A percentile compares a stretch with the other conserved stretches of the same genome.
Evolutionary conservation across 176 grass and related monocot genomes (phyloP).

Genomic region (Typha latifolia): DNA sequence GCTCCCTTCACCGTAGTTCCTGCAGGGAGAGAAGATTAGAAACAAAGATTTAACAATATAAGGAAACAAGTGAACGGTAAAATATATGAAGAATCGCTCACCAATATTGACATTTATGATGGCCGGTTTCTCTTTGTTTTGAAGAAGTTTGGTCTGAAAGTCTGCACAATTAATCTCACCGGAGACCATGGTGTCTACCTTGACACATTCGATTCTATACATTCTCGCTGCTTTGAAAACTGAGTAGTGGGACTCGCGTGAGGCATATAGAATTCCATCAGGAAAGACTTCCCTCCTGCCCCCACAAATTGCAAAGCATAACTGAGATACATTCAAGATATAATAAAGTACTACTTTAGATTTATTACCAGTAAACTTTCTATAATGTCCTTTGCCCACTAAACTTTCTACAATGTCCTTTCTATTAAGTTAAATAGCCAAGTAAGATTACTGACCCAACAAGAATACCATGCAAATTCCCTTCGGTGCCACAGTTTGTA

Average conservation of each 20-base stretch:
- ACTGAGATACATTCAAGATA: background rate
- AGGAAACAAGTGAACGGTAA: background rate
- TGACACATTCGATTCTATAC: conserved; percentile 83
- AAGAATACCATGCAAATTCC: conserved; percentile 85
- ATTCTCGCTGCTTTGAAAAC: conserved; percentile 90
- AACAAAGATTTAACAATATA: conserved; percentile 3
- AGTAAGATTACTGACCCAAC: conserved; percentile 49
- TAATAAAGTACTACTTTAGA: background rate
- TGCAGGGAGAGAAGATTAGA: conserved; percentile 18
- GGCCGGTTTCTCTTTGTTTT: conserved; percentile 68
- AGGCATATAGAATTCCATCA: conserved; percentile 68
- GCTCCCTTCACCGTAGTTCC: conserved; percentile 86
- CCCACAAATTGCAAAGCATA: conserved; percentile 14
- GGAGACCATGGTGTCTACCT: conserved; percentile 56
- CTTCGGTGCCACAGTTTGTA: conserved; percentile 84
- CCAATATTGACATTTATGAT: conserved; percentile 89
- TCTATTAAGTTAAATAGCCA: background rate
- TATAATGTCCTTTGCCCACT: background rate
- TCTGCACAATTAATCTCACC: conserved; percentile 72
- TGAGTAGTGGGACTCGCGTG: conserved; percentile 72
- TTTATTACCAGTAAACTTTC: background rate
- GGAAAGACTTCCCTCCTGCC: conserved; percentile 73
- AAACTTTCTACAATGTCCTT: background rate
- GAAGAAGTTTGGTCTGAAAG: conserved; percentile 42
- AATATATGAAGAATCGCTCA: conserved; percentile 21